phyloP scores from a whole-genome alignment of 2,329 filamentous ascomycete species.

The Cladosporium austrohemisphaericum region DNA sequence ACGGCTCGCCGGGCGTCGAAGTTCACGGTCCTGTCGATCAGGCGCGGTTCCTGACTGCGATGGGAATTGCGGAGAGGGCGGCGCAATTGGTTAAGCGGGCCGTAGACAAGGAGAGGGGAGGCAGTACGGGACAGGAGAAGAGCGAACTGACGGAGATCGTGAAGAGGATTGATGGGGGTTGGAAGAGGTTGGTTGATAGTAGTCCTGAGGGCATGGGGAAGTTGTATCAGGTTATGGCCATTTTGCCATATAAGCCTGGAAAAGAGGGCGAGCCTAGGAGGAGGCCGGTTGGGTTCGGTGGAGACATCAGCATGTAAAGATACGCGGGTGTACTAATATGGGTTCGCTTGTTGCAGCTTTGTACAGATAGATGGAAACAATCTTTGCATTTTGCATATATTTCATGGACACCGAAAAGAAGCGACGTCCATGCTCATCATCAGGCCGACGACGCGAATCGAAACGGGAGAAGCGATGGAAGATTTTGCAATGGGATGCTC shows the following conservation, averaged over 20 bases:
- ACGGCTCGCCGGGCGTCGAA: conserved; percentile 75
- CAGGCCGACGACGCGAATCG: too few relatives aligned
- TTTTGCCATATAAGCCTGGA: conserved; percentile 59
- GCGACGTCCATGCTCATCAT: too few relatives aligned
- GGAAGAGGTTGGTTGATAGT: conserved; percentile 78
- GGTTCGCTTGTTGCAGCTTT: too few relatives aligned
- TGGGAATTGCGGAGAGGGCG: conserved; percentile 81
- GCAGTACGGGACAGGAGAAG: conserved; percentile 37
- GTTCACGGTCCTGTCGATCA: conserved; percentile 91
- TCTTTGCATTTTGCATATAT: background rate
- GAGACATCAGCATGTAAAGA: conserved; percentile 44
- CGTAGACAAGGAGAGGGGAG: conserved; percentile 31
- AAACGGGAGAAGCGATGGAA: background rate
- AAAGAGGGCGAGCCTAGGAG: conserved; percentile 65
- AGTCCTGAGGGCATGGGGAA: conserved; percentile 86
- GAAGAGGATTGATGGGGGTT: conserved; percentile 66
- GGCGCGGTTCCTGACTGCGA: conserved; percentile 68
- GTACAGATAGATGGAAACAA: too few relatives aligned
- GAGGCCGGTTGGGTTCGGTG: conserved; percentile 87
- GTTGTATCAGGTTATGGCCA: conserved; percentile 88
- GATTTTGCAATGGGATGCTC: too few relatives aligned
- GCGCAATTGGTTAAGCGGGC: conserved; percentile 57
- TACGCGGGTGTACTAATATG: background rate
- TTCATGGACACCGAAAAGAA: too few relatives aligned
- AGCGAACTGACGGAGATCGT: conserved; percentile 46